phyloP scores from a whole-genome alignment of 768 basidiomycete species.

The Cystoderma amianthinum region DNA sequence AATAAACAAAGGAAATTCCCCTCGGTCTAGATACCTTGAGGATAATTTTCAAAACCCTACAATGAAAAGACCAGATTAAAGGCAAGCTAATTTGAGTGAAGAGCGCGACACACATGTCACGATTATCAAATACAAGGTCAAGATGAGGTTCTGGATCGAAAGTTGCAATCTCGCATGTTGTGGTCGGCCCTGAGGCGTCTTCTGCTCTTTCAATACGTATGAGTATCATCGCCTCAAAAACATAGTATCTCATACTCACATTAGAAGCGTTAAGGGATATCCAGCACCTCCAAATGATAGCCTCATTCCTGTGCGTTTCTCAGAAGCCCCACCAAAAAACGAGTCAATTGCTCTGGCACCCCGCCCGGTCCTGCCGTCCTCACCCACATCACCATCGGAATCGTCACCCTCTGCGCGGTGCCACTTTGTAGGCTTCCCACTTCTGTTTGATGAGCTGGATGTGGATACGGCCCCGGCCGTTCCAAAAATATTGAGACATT shows the following conservation, averaged over 20 bases:
- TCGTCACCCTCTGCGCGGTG: slow-evolving; percentile 38
- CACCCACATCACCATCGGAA: slow-evolving; percentile 32
- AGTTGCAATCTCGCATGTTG: slow-evolving; percentile 81
- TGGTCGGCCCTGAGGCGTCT: slow-evolving; percentile 75
- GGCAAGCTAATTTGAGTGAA: not conserved
- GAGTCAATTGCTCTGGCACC: slow-evolving; percentile 41
- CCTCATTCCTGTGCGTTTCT: slow-evolving; percentile 78
- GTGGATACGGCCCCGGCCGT: slow-evolving; percentile 47
- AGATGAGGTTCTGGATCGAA: slow-evolving; percentile 78
- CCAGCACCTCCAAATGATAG: slow-evolving; percentile 78
- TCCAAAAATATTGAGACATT: slow-evolving; percentile 92
- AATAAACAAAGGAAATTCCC: not conserved
- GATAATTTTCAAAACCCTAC: slow-evolving; percentile 73
- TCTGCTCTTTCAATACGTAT: slow-evolving; percentile 45
- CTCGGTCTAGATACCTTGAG: slow-evolving; percentile 52
- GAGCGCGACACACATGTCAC: slow-evolving; percentile 41
- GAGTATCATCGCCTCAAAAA: slow-evolving; percentile 1
- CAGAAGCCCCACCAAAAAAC: slow-evolving; percentile 44
- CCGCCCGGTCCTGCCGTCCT: slow-evolving; percentile 27
- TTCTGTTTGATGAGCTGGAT: slow-evolving; percentile 16
- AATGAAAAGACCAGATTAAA: not conserved
- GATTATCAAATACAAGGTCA: slow-evolving; percentile 72
- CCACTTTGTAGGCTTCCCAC: slow-evolving; percentile 40
- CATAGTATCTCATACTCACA: no score
- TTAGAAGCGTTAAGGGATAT: slow-evolving; percentile 66